Evolutionary conservation across 140 eudicot genomes (phyloP).

Genomic region (Flaveria floridana): DNA sequence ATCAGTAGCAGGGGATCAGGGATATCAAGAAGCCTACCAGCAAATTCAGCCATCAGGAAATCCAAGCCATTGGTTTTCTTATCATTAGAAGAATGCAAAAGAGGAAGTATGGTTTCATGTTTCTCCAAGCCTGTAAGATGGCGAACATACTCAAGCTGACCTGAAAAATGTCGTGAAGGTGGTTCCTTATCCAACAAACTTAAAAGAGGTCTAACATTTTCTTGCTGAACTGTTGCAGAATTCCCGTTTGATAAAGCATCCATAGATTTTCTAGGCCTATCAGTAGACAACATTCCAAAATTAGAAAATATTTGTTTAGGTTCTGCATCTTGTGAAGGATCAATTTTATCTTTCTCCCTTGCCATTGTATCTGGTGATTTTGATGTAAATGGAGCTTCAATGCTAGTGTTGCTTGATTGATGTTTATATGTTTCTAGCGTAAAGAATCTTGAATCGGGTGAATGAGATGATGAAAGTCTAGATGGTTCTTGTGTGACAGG

Average conservation of each 20-base stretch:
- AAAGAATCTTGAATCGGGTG: constrained; percentile 60
- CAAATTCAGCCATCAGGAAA: constrained; percentile 88
- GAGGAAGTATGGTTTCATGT: constrained; percentile 82
- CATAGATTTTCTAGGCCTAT: constrained; percentile 51
- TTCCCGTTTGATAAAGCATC: constrained; percentile 64
- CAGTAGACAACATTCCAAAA: constrained; percentile 61
- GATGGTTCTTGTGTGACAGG: constrained; percentile 62
- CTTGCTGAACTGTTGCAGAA: constrained; percentile 60
- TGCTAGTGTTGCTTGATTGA: constrained; percentile 47
- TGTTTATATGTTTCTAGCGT: constrained; percentile 54
- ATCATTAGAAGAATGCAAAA: constrained; percentile 73
- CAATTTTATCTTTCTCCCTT: constrained; percentile 33
- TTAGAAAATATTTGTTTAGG: constrained; percentile 49
- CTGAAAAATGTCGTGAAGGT: constrained; percentile 86
- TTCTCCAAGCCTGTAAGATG: constrained; percentile 87
- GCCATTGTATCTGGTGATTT: constrained; percentile 51
- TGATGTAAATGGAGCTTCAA: constrained; percentile 49
- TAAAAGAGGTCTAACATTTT: constrained; percentile 84
- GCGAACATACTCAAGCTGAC: constrained; percentile 86
- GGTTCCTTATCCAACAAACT: constrained; percentile 97
- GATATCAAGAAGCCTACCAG: constrained; percentile 46
- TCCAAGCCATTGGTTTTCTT: constrained; percentile 78
- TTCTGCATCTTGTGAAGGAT: constrained; percentile 55
- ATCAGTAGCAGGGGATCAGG: background rate
- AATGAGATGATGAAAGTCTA: constrained; percentile 51